Base-by-base conservation (phyloP, 169 alveolate genomes). In the Theileria annulata region DNA sequence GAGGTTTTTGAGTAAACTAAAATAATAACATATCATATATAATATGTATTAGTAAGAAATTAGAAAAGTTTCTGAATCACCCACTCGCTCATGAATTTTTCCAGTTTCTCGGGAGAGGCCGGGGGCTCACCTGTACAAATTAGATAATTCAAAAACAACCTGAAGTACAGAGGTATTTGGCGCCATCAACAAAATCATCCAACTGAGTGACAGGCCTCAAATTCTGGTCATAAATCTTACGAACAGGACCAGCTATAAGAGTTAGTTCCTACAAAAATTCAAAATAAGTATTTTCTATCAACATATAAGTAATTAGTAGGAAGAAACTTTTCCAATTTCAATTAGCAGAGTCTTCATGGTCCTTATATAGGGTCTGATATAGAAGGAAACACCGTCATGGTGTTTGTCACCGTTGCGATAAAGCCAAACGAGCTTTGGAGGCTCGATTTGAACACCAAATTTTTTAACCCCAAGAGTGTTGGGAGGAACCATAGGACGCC, bases 331-430 rank as follows among this genome's bases (percentile, higher is more conserved):
- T 21, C 94, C 84, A 47, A 93, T 90, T 79, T 94, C 96, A 37
- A 75, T 73, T 71, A 87, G 88, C 6, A 95, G 88, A 2, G 86
- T 79, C 42, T 91, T 88, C 87, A 90, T 75, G 67, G 84, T 88
- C 54, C 84, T 86, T 67, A 93, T 88, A 72, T 87, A 86, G 17
- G 96, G 88, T 47, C 93, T 84, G 21, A 95, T 89, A 77, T 93
- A 87, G 70, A 94, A 94, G 30, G 92, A 85, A 27, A 87, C 72
- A 19, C 98, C 98, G 70, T 94, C 88, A 81, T 94, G 95, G 56
- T 90, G 81, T 81, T 94, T 93, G 75, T 95, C 97, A 31, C 97
- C 97, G 78, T 95, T 95, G 67, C 94, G 91, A 84, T 90, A 95
- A 4, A 94, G 90, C 97, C 96, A 94, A 60, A 95, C 91, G 27